Evolutionary conservation across 441 rosid genomes (phyloP), one percentile per base, ranked within the genome.

Genomic region (Erysimum cheiri): DNA sequence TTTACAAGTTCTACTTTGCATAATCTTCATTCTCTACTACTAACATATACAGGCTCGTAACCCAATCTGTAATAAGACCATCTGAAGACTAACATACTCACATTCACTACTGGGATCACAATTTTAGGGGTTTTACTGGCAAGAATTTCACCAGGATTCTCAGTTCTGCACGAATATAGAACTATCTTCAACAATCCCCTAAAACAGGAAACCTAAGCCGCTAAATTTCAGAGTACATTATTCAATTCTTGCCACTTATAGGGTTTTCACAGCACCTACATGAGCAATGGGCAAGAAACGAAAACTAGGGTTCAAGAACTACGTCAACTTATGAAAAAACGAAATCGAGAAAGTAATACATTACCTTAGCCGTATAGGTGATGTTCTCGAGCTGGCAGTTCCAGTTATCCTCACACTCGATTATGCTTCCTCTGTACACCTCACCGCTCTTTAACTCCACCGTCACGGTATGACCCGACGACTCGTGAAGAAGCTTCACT

Each of bases 321-420:
- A 4, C 6, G 5, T 8, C 29, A 24, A 19, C 13, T 22, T 22
- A 22, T 22, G 11, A 3, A 11, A 31, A 29, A 69, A 26, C n/a
- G 35, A 17, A 15, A 29, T 3, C 0, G 2, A 50, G 0, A 9
- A 31, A 44, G 62, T 28, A 47, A 32, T 0, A 33, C 22, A 46
- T 67, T 67, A 85, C 99, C 89, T 85, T 90, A 17, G 99, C 96
- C 12, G 96, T 95, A 83, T 77, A 95, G 60, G 96, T 93, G 65
- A 91, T 91, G 76, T 63, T 85, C 79, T 93, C 96, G 77, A 92
- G 98, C 82, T 92, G 99, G 76, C 98, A 95, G 74, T 90, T 92
- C 99, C 99, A 95, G 86, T 92, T 92, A 71, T 95, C 99, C 70
- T 95, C 99, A 62, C 99, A 92, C 84, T 95, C 97, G 35, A 95